A percentile compares a stretch with the other conserved stretches of the same genome.
These are phyloP conservation scores for Cystofilobasidium bisporidii DNA, from an alignment of 768 basidiomycete genomes.

Conservation along the genomic window DNA sequence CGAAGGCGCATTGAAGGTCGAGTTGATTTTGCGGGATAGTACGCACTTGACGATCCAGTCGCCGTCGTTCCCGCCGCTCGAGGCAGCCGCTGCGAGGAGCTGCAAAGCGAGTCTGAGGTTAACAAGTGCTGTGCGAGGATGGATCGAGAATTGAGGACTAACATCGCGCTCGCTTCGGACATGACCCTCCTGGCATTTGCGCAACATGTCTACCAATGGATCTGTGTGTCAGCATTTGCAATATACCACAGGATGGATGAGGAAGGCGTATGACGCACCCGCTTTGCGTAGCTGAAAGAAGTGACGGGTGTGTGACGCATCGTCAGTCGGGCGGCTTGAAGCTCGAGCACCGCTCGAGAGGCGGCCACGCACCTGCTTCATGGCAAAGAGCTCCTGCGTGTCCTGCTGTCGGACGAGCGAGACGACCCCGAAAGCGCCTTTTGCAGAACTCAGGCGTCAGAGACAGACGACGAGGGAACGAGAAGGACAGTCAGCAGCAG, in stretches of 20 bases:
- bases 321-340: no score
- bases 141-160: neutral
- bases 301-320: neutral
- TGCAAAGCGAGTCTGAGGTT: no score
- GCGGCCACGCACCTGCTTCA: slow-evolving; percentile 95
- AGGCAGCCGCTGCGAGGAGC: slow-evolving; percentile 78
- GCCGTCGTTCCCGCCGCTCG: slow-evolving; percentile 58
- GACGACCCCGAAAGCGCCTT: slow-evolving; percentile 93
- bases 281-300: slow-evolving; percentile 36
- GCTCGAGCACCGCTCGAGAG: no score
- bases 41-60: slow-evolving; percentile 83
- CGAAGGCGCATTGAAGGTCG: no score
- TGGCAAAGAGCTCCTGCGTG: slow-evolving; percentile 74
- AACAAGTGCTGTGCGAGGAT: no score
- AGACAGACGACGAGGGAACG: neutral
- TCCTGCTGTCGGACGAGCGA: slow-evolving; percentile 75
- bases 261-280: slow-evolving; percentile 28
- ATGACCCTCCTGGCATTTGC: slow-evolving; percentile 78
- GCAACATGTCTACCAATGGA: slow-evolving; percentile 79
- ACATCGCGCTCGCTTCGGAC: slow-evolving; percentile 23
- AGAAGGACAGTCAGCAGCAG: no score
- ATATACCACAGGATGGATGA: neutral
- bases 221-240: no score
- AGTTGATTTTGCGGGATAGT: no score
- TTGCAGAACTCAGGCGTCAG: slow-evolving; percentile 11